Evolutionary conservation across 129 eudicot species (phyloP), one percentile per base, ranked within the genome.

Genomic region (Ambrosia trifida): DNA sequence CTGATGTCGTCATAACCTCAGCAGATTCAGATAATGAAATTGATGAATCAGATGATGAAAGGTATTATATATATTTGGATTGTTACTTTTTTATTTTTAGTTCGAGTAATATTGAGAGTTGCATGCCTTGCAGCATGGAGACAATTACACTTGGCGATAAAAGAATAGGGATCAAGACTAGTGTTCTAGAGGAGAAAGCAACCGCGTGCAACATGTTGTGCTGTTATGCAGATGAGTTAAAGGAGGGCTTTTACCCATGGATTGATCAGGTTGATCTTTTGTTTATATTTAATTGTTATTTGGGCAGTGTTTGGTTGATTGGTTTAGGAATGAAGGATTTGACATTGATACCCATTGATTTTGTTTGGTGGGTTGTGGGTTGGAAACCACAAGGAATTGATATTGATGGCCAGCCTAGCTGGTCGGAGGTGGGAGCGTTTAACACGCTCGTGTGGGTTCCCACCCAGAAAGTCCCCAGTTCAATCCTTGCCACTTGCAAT

Each of bases 161-260:
- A 77, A 86, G 99, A 83, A 95, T 95, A 50, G 99, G 96, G 46
- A 95, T 95, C 69, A 95, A 95, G 81, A 95, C 99, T 41, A 95
- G 99, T 69, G 99, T 95, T 57, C 84, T 95, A 2, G 99, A 95
- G 88, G 99, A 95, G 81, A 95, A 95, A 70, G 99, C 99, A 62
- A 95, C 99, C 0, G 99, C 99, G 74, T 95, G 99, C 79, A 95
- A 95, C 79, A 95, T 95, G 99, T 76, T 95, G 49, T 95, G 99
- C 63, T 95, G 99, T 66, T 95, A 95, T 79, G 99, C 99, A 11
- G 99, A 95, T 60, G 99, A 95, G 82, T 76, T 95, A 68, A 95
- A 95, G 70, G 99, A 95, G 74, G 99, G 99, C 58, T 95, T 95
- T 79, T 95, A 78, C 69, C 99, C 99, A 60, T 95, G 99, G 99